Conservation (phyloP, 345 rosid species). For the Pugionium dolabratum region DNA sequence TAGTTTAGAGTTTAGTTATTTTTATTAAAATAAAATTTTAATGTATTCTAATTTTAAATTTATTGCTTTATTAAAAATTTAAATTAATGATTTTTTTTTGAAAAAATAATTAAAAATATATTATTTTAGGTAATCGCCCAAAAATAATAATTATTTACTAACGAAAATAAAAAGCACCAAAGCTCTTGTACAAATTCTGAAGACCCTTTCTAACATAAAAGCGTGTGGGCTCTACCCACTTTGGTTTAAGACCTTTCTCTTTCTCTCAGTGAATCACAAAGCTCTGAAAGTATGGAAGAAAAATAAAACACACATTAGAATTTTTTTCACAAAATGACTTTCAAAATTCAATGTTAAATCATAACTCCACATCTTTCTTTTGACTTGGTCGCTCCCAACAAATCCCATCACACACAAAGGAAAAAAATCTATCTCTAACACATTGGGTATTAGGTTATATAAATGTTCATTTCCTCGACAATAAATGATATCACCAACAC, state of each 20-base stretch:
- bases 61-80: no score
- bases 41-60: no score
- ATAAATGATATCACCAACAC: slow-evolving; percentile 31
- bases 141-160: no score
- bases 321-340: slow-evolving; percentile 10
- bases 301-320: slow-evolving; percentile 9
- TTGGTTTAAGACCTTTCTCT: slow-evolving; percentile 29
- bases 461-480: slow-evolving; percentile 24
- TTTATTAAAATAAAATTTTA: no score
- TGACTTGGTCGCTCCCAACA: slow-evolving; percentile 37
- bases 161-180: slow-evolving; percentile 3
- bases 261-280: slow-evolving; percentile 24
- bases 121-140: no score
- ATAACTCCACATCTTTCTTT: slow-evolving; percentile 23
- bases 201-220: slow-evolving; percentile 29
- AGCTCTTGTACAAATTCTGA: slow-evolving; percentile 16
- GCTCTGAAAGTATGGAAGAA: slow-evolving; percentile 10
- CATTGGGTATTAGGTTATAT: slow-evolving; percentile 27
- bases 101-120: no score
- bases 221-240: slow-evolving; percentile 43
- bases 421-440: slow-evolving; percentile 15
- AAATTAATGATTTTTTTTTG: no score
- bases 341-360: slow-evolving; percentile 26
- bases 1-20: no score
- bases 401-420: slow-evolving; percentile 21